Percentiles rank a stretch among this genome's conserved stretches.
Conservation (phyloP, 1,139 yeast genomes). For the Suzukiozyma palmioleophila region DNA sequence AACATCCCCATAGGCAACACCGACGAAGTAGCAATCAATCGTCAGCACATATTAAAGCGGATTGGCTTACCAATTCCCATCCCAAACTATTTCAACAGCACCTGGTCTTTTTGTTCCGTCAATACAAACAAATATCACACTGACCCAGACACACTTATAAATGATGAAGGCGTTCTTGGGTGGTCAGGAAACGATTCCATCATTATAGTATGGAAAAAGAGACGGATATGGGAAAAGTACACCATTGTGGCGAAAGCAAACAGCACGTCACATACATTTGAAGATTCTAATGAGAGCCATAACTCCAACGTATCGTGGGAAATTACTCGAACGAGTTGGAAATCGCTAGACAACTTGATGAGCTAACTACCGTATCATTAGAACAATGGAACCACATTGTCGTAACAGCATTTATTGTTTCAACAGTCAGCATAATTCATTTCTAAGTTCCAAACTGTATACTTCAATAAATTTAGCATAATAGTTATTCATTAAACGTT, state of each 20-base stretch:
- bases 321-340: constrained; percentile 74
- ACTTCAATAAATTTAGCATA: no score
- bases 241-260: constrained; percentile 47
- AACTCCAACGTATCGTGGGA: constrained; percentile 37
- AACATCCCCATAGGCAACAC: constrained; percentile 31
- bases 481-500: no score
- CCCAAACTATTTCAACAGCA: constrained; percentile 75
- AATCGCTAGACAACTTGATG: constrained; percentile 42
- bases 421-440: no score
- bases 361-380: no score
- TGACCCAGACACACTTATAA: constrained; percentile 21
- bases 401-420: no score
- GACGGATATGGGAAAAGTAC: constrained; percentile 83
- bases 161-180: constrained; percentile 66
- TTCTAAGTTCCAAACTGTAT: no score
- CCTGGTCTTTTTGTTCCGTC: constrained; percentile 87
- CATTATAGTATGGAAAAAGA: constrained; percentile 65
- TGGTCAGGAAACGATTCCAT: constrained; percentile 73
- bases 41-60: constrained; percentile 64
- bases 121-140: constrained; percentile 50
- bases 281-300: background rate
- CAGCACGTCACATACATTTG: constrained; percentile 1
- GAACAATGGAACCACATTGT: no score
- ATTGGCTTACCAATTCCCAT: constrained; percentile 58
- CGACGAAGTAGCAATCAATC: constrained; percentile 30